Evolutionary conservation across 2,329 filamentous ascomycete genomes (phyloP).

Genomic region (Tolypocladium ovalisporum): DNA sequence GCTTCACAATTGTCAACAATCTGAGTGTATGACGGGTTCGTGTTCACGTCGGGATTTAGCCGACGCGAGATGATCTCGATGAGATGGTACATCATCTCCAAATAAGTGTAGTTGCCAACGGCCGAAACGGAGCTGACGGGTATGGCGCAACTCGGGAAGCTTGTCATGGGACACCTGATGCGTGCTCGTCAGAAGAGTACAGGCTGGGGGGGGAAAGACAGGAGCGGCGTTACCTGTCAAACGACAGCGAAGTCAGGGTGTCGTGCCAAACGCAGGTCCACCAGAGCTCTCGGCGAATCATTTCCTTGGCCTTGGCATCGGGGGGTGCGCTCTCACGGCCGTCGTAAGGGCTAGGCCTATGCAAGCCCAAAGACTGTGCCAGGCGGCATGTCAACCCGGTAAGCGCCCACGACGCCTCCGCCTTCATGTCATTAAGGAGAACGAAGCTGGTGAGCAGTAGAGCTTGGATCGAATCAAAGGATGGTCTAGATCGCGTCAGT

Average conservation of each 20-base stretch:
- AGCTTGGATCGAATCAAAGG: slow-evolving; percentile 55
- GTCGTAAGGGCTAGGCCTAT: slow-evolving; percentile 36
- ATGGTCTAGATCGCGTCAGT: slow-evolving; percentile 31
- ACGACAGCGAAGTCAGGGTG: slow-evolving; percentile 53
- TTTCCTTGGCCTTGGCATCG: slow-evolving; percentile 39
- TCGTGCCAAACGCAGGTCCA: slow-evolving; percentile 60
- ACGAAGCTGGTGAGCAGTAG: slow-evolving; percentile 53
- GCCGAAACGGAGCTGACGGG: slow-evolving; percentile 30
- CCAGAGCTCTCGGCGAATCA: slow-evolving; percentile 46
- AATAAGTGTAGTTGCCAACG: slow-evolving; percentile 42
- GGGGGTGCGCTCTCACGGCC: slow-evolving; percentile 29
- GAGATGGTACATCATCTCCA: slow-evolving; percentile 55
- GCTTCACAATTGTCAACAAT: slow-evolving; percentile 48
- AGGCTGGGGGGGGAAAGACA: not conserved
- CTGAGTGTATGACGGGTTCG: slow-evolving; percentile 37
- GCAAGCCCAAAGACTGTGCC: slow-evolving; percentile 54
- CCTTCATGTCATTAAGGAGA: slow-evolving; percentile 58
- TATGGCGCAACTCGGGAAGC: slow-evolving; percentile 44
- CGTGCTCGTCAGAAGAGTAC: not conserved
- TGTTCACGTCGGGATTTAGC: slow-evolving; percentile 42
- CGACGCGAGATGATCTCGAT: slow-evolving; percentile 49
- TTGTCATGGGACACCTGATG: slow-evolving; percentile 50
- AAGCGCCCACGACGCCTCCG: slow-evolving; percentile 56
- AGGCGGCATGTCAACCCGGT: slow-evolving; percentile 53
- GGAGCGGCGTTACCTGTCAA: slow-evolving; percentile 39